Evolutionary conservation across 2,329 filamentous ascomycete genomes (phyloP).

Genomic region (Neonectria faginata): DNA sequence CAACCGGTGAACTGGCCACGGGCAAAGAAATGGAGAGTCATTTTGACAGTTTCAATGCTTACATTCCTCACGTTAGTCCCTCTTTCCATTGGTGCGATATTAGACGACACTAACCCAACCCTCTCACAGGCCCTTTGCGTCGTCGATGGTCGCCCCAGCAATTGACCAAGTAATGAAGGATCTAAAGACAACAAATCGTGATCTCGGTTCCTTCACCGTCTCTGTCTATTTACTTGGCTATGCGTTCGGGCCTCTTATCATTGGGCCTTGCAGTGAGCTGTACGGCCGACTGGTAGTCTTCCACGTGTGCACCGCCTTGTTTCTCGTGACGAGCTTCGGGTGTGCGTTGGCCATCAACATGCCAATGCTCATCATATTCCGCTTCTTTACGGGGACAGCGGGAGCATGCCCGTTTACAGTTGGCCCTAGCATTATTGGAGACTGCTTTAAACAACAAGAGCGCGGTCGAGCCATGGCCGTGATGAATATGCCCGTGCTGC

Average conservation of each 20-base stretch:
- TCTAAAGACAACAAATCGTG: slow-evolving; percentile 29
- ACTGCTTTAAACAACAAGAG: slow-evolving; percentile 65
- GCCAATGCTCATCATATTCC: slow-evolving; percentile 68
- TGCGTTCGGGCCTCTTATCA: slow-evolving; percentile 59
- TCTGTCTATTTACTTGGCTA: slow-evolving; percentile 58
- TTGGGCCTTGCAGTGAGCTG: slow-evolving; percentile 62
- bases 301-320: slow-evolving; percentile 53
- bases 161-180: slow-evolving; percentile 32
- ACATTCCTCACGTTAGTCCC: slow-evolving; percentile 4
- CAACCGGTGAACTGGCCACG: not conserved
- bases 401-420: slow-evolving; percentile 69
- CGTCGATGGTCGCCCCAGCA: slow-evolving; percentile 32
- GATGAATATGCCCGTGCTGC: slow-evolving; percentile 40
- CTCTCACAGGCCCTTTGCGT: slow-evolving; percentile 29
- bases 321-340: slow-evolving; percentile 21
- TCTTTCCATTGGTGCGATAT: not conserved
- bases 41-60: slow-evolving; percentile 1
- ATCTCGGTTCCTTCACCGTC: slow-evolving; percentile 44
- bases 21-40: not conserved
- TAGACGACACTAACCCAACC: not conserved
- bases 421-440: slow-evolving; percentile 67
- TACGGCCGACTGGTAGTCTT: slow-evolving; percentile 59
- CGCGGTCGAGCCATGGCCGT: slow-evolving; percentile 48
- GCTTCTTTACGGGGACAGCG: slow-evolving; percentile 70
- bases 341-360: slow-evolving; percentile 31